Percentiles rank a stretch among this genome's conserved stretches.
phyloP scores from a whole-genome alignment of 1,139 yeast genomes.

The Blastobotrys capitulatus region DNA sequence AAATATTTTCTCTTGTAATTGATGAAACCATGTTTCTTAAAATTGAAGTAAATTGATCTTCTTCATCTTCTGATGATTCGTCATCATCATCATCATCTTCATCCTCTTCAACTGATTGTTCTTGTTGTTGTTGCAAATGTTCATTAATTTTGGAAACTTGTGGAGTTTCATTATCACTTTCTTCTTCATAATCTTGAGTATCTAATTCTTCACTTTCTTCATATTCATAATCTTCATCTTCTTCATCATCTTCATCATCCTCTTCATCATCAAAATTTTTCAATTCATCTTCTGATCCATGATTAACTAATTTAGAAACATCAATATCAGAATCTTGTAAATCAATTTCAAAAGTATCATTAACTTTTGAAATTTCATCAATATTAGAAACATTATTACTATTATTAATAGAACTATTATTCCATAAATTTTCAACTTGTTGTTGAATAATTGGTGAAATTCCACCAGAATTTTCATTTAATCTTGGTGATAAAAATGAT shows the following conservation, averaged over 20 bases:
- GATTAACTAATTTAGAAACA: neutral
- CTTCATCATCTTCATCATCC: neutral
- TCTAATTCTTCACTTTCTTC: neutral
- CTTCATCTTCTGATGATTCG: neutral
- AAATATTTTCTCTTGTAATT: neutral
- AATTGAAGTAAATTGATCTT: too few species aligned
- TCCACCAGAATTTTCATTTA: neutral
- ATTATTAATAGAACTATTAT: too few species aligned
- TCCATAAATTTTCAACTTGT: neutral
- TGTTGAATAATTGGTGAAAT: neutral
- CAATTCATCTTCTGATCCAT: too few species aligned
- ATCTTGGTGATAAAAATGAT: neutral
- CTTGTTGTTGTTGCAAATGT: neutral
- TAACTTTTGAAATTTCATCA: too few species aligned
- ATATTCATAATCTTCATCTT: neutral
- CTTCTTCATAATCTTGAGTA: neutral
- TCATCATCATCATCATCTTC: conserved; percentile 1
- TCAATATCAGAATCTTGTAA: neutral
- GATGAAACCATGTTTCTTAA: too few species aligned
- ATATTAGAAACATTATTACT: too few species aligned
- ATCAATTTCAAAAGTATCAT: too few species aligned
- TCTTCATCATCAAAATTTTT: neutral
- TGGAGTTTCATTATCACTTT: neutral
- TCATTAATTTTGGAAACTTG: neutral
- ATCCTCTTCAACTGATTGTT: neutral